phyloP scores from a whole-genome alignment of 495 filamentous ascomycete genomes.

The Paragyromitra xinjiangensis region DNA sequence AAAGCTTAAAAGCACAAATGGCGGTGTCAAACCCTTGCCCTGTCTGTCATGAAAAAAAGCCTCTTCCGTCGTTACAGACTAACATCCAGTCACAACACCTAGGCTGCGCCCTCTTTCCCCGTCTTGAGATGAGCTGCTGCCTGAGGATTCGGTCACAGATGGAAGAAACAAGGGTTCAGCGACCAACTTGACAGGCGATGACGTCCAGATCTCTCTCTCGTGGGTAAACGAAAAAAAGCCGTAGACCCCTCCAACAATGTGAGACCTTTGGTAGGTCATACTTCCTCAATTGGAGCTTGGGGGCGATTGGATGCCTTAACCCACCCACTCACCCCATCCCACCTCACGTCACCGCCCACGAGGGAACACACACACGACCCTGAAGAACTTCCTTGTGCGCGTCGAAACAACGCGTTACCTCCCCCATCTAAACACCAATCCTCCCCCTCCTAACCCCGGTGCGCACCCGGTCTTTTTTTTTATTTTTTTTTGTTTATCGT shows the following conservation, averaged over 20 bases:
- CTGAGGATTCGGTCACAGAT: conserved; percentile 28
- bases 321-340: conserved; percentile 23
- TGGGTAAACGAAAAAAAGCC: background rate
- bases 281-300: conserved; percentile 26
- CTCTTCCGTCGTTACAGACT: conserved; percentile 3
- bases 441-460: background rate
- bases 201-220: conserved; percentile 11
- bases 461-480: conserved; percentile 36
- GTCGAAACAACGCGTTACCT: conserved; percentile 42
- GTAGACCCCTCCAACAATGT: conserved; percentile 1
- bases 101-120: conserved; percentile 26
- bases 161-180: conserved; percentile 17
- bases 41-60: conserved; percentile 11
- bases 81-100: background rate
- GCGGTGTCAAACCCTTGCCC: conserved; percentile 32
- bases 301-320: conserved; percentile 33
- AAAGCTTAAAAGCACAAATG: conserved; percentile 53
- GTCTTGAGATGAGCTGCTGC: conserved; percentile 27
- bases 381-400: conserved; percentile 14
- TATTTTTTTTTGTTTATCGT: conserved; percentile 28
- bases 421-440: background rate
- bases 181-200: conserved; percentile 20
- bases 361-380: conserved; percentile 21
- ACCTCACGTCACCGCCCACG: conserved; percentile 41
- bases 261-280: conserved; percentile 34